A percentile compares a stretch with the other conserved stretches of the same genome.
Evolutionary conservation across 768 basidiomycete species (phyloP).

Genomic region (Tulasnella sp.): DNA sequence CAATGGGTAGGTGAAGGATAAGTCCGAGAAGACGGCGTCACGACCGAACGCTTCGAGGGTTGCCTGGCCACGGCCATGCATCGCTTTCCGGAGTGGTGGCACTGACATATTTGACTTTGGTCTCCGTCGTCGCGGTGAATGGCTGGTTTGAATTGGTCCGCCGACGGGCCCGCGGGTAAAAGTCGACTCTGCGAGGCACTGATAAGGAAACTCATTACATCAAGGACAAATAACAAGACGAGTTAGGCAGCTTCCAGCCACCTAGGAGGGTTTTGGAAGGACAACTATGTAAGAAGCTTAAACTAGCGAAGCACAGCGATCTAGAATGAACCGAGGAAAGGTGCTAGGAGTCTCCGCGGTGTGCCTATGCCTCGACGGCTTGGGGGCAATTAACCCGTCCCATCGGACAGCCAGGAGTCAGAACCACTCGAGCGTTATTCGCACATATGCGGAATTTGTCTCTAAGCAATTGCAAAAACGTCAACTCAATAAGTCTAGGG

Average conservation of each 20-base stretch:
- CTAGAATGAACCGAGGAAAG: conserved; percentile 2
- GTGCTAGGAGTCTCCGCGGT: background rate
- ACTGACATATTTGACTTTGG: background rate
- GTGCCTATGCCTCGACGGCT: background rate
- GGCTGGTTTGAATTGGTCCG: background rate
- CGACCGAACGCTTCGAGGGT: conserved; percentile 49
- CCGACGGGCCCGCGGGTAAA: conserved; percentile 12
- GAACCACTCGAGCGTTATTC: background rate
- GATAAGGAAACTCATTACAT: background rate
- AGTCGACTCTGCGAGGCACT: background rate
- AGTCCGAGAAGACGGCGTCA: conserved; percentile 67
- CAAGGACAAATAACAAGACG: conserved; percentile 5
- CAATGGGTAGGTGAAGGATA: conserved; percentile 82
- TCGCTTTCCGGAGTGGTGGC: conserved; percentile 19
- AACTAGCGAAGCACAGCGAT: background rate
- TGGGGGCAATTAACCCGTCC: background rate
- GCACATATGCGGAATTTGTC: background rate
- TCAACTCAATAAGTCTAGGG: background rate
- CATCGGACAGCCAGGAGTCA: background rate
- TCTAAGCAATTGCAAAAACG: background rate
- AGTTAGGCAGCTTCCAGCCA: background rate
- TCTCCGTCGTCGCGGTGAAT: background rate
- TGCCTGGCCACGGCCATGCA: conserved; percentile 37
- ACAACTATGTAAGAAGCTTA: conserved; percentile 3
- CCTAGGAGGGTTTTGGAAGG: background rate